Conservation (phyloP, 2,329 filamentous ascomycete genomes). For the Harringtonia aguacate region DNA sequence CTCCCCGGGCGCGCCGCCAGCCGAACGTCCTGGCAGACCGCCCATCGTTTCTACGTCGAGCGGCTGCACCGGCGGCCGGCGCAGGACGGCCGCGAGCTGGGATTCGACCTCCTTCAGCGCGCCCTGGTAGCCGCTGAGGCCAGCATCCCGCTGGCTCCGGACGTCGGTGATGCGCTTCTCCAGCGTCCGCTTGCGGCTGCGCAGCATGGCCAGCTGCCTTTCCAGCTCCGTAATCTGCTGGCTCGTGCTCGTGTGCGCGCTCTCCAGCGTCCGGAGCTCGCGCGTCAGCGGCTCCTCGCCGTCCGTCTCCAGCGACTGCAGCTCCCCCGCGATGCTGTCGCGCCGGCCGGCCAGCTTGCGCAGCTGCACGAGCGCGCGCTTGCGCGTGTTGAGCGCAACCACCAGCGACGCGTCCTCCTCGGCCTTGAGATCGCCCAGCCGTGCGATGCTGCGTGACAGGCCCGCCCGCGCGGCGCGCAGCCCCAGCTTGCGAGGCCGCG, state of each 20-base stretch:
- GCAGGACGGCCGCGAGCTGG: constrained; percentile 49
- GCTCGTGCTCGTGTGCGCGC: constrained; percentile 43
- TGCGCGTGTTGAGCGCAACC: constrained; percentile 43
- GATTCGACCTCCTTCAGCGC: constrained; percentile 56
- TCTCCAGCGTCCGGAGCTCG: constrained; percentile 49
- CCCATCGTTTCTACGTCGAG: constrained; percentile 35
- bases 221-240: constrained; percentile 56
- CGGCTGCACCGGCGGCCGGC: constrained; percentile 42
- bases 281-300: constrained; percentile 46
- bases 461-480: constrained; percentile 54
- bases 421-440: constrained; percentile 53
- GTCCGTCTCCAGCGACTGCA: constrained; percentile 42
- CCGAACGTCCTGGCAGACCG: too few species aligned
- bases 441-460: constrained; percentile 51
- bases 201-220: constrained; percentile 49
- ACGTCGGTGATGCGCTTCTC: constrained; percentile 50
- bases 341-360: constrained; percentile 39
- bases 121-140: constrained; percentile 60
- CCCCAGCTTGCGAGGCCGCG: constrained; percentile 39
- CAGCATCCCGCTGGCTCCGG: constrained; percentile 56
- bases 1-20: constrained; percentile 9
- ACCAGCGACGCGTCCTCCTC: constrained; percentile 56
- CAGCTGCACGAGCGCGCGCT: constrained; percentile 47
- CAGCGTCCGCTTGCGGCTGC: constrained; percentile 47
- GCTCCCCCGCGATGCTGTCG: constrained; percentile 37